Evolutionary conservation across 257 asterid species (phyloP), one percentile per base, ranked within the genome.

Genomic region (Nicotiana tabacum): DNA sequence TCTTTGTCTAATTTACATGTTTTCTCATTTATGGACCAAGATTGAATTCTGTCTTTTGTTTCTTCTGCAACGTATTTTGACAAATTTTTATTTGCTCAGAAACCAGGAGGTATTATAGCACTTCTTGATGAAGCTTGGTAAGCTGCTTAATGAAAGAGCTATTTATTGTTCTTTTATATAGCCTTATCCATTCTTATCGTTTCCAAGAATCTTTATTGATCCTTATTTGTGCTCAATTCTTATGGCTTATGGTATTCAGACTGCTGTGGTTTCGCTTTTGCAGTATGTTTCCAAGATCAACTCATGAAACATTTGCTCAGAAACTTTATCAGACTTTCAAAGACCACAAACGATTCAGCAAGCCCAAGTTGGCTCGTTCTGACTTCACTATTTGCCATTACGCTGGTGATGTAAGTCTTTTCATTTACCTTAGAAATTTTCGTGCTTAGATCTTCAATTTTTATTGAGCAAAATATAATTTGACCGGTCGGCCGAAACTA

Each of bases 71-170:
- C 15, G 17, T 66, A 32, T 66, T 33, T 16, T 66, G 17, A 66
- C 76, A 32, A n/a, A 16, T 33, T 17, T 66, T 8, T 66, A 5
- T 16, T 66, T 66, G 24, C 81, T 78, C 97, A 96, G 99, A 96
- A 96, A 90, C 98, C 98, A 46, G 99, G 99, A 66, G 99, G 99
- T 83, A 92, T 95, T 39, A 93, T 95, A 37, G 98, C 99, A 78
- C 99, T 95, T 85, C 97, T 95, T 33, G 99, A 95, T 89, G 98
- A 95, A 91, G 98, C 99, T 83, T 96, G 99, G 99, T 94, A 86
- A 88, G 93, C 84, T 30, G 58, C 60, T 29, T 15, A 8, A 67
- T 21, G 13, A 18, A 62, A 27, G 48, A 66, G 18, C 51, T 66
- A 32, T 27, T 78, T 21, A 5, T 56, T 35, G 51, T 66, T 37